These are phyloP conservation scores for Colletotrichum orbiculare DNA, from an alignment of 2,329 filamentous ascomycete genomes.

Conservation along the genomic window DNA sequence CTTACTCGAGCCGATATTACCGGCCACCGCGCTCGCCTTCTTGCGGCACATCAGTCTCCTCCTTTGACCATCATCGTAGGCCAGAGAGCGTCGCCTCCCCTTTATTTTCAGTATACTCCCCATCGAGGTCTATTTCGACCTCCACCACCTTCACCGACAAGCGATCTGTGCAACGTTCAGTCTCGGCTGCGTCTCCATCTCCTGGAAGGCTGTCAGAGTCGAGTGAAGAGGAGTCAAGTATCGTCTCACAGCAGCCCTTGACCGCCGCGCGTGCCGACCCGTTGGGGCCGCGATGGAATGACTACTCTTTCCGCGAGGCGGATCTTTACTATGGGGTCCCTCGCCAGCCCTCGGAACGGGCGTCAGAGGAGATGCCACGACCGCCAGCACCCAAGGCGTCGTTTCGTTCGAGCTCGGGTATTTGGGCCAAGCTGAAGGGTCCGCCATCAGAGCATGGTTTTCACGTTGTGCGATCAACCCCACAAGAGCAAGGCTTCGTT, in stretches of 20 bases:
- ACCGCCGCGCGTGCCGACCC: conserved; percentile 12
- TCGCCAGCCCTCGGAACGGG: background rate
- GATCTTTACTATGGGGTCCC: conserved; percentile 46
- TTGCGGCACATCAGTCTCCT: conserved; percentile 16
- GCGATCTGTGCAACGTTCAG: conserved; percentile 8
- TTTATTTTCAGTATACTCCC: background rate
- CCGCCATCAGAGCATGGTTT: conserved; percentile 19
- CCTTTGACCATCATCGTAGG: conserved; percentile 12
- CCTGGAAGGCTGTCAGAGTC: conserved; percentile 22
- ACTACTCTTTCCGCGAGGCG: conserved; percentile 50
- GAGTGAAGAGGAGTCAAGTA: conserved; percentile 2
- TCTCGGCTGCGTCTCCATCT: conserved; percentile 16
- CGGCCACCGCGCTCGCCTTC: conserved; percentile 30
- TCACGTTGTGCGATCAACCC: conserved; percentile 10
- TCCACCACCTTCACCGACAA: conserved; percentile 13
- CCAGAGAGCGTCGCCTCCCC: conserved; percentile 18
- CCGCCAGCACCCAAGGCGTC: conserved; percentile 8
- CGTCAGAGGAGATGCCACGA: conserved; percentile 16
- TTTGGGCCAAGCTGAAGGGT: conserved; percentile 28
- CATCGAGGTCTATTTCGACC: conserved; percentile 8
- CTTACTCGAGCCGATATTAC: conserved; percentile 28
- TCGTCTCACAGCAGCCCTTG: conserved; percentile 3
- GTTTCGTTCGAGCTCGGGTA: conserved; percentile 17
- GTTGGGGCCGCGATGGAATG: conserved; percentile 43
- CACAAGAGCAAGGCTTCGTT: conserved; percentile 19